Evolutionary conservation across 371 early-diverging fungal genomes (phyloP).

Genomic region (Cokeromyces recurvatus): DNA sequence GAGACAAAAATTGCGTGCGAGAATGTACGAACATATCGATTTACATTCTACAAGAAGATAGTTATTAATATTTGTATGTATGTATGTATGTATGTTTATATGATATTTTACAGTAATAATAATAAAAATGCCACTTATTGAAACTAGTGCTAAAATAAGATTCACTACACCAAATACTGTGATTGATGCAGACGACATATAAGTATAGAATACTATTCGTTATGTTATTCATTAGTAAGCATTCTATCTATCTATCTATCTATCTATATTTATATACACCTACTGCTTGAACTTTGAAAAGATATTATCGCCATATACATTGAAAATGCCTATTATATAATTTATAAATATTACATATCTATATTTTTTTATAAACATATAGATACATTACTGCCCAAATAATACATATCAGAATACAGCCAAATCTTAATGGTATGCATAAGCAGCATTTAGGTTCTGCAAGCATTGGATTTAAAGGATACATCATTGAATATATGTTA

Average conservation of each 20-base stretch:
- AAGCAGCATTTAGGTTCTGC: conserved; percentile 16
- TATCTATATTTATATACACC: neutral
- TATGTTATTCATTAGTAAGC: too few relatives aligned
- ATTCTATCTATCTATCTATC: too few relatives aligned
- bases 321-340: conserved; percentile 18
- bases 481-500: neutral
- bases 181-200: conserved; percentile 13
- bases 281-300: conserved; percentile 28
- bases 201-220: conserved; percentile 22
- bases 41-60: neutral
- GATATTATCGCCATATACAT: conserved; percentile 31
- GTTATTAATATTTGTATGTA: neutral
- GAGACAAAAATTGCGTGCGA: conserved; percentile 23
- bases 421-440: conserved; percentile 23
- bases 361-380: neutral
- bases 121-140: conserved; percentile 17
- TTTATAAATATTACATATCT: neutral
- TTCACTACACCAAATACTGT: conserved; percentile 23
- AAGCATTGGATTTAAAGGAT: neutral
- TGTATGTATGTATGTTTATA: neutral
- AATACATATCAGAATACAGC: conserved; percentile 20
- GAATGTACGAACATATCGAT: conserved; percentile 1
- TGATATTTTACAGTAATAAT: conserved; percentile 10
- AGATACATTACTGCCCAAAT: conserved; percentile 27
- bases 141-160: conserved; percentile 19